Evolutionary conservation across 202 grass and related monocot species (phyloP).

Genomic region (Setaria viridis): DNA sequence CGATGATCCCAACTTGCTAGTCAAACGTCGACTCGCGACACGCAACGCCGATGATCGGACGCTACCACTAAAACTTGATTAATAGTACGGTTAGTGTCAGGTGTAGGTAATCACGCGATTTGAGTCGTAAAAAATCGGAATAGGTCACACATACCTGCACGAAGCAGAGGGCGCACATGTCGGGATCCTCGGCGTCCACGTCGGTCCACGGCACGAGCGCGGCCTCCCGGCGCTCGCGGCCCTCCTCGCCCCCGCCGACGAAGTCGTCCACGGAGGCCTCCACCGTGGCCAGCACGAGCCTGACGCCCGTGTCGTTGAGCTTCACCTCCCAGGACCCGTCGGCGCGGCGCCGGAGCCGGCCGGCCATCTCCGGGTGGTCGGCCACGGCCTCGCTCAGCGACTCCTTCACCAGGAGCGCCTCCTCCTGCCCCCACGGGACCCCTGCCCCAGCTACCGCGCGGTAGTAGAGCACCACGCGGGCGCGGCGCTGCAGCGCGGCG

Average conservation of each 20-base stretch:
- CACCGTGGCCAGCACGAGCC: slow-evolving; percentile 70
- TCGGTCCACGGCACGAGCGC: slow-evolving; percentile 71
- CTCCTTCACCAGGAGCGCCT: slow-evolving; percentile 73
- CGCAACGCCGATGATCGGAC: not conserved
- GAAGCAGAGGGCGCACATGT: slow-evolving; percentile 67
- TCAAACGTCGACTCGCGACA: not conserved
- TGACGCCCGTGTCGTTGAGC: slow-evolving; percentile 79
- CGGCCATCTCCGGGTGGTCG: slow-evolving; percentile 75
- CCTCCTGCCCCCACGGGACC: slow-evolving; percentile 37
- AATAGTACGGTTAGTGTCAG: not conserved
- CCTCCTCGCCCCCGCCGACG: slow-evolving; percentile 14
- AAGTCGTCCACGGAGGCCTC: slow-evolving; percentile 73
- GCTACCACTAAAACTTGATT: not conserved
- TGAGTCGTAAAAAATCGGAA: not conserved
- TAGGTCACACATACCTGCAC: slow-evolving; percentile 62
- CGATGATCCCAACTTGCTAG: not conserved
- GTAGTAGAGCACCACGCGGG: slow-evolving; percentile 81
- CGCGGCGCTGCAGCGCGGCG: slow-evolving; percentile 52
- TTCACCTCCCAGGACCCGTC: slow-evolving; percentile 88
- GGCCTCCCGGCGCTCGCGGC: slow-evolving; percentile 43
- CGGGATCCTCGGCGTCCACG: slow-evolving; percentile 56
- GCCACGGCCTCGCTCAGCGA: slow-evolving; percentile 69
- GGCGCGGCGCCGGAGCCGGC: slow-evolving; percentile 68
- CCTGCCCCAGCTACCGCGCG: slow-evolving; percentile 33
- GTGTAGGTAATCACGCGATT: not conserved